Evolutionary conservation across 306 rosid genomes (phyloP), one percentile per base, ranked within the genome.

Genomic region (Cicer cuneatum): DNA sequence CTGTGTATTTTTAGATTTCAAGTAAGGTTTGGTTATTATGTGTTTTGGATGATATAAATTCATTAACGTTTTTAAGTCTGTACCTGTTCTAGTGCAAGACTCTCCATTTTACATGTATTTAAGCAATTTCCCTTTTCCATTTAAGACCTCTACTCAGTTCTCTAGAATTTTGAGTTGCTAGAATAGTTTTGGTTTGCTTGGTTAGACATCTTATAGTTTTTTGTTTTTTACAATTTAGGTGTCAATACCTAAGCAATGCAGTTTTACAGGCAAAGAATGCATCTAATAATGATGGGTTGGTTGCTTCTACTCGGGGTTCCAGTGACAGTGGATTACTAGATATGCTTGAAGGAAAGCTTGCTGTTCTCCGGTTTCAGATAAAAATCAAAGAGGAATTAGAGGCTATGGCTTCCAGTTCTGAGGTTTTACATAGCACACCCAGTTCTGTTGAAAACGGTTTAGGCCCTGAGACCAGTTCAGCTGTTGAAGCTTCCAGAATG

Each of bases 301-400:
- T 77, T 43, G 83, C 88, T 60, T 89, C 99, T 87, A 71, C 87
- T 48, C 89, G 87, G 47, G 81, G 84, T 82, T 84, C 93, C 74
- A 58, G 80, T 43, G 97, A 94, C 68, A 82, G 71, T 85, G 99
- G 99, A 33, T 81, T 94, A 46, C 88, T 94, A 86, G 98, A 94
- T 80, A 81, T 92, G 84, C 87, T 94, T 75, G 99, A 94, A 86
- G 99, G 97, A 86, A 94, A 94, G 84, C 99, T 94, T 79, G 92
- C 96, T 40, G 99, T 94, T 83, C 99, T 94, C 75, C 93, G 85
- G 82, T 92, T 94, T 84, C 99, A 94, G 81, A 86, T 91, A 47
- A 94, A 94, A 86, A 83, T 92, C 79, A 92, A 87, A 85, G 93
- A 92, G 71, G 97, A 92, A 86, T 80, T 94, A 57, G 98, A 88